Conservation (phyloP, 805 yeast genomes). For the Ogataea zsoltii region DNA sequence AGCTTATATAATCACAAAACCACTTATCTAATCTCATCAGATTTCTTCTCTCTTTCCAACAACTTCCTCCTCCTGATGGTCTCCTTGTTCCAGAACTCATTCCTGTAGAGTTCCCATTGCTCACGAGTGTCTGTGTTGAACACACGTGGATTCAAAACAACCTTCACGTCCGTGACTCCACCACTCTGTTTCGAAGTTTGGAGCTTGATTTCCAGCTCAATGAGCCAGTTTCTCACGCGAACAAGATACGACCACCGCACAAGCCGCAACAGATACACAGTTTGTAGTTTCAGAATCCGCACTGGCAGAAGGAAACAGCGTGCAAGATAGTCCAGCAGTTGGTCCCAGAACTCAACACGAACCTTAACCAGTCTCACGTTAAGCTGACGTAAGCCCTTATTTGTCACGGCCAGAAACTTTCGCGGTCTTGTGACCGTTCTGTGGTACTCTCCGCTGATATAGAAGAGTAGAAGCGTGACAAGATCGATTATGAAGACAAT, state of each 20-base stretch:
- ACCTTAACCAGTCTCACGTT: slow-evolving; percentile 77
- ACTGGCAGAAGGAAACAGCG: slow-evolving; percentile 18
- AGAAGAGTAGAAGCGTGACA: slow-evolving; percentile 74
- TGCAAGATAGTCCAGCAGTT: slow-evolving; percentile 22
- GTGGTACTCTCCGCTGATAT: slow-evolving; percentile 85
- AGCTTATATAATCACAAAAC: too few relatives aligned
- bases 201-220: slow-evolving; percentile 26
- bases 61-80: slow-evolving; percentile 58
- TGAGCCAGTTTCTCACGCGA: slow-evolving; percentile 24
- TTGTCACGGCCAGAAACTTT: slow-evolving; percentile 75
- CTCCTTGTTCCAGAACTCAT: slow-evolving; percentile 91
- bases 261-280: slow-evolving; percentile 7
- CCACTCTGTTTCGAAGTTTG: slow-evolving; percentile 53
- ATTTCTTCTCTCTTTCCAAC: slow-evolving; percentile 20
- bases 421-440: slow-evolving; percentile 83
- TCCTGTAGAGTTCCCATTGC: slow-evolving; percentile 92
- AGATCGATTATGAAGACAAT: slow-evolving; percentile 60
- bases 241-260: slow-evolving; percentile 10
- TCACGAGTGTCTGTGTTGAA: slow-evolving; percentile 84
- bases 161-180: slow-evolving; percentile 79
- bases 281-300: slow-evolving; percentile 14
- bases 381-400: slow-evolving; percentile 83
- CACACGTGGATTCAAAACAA: slow-evolving; percentile 77
- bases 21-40: not conserved
- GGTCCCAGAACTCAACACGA: slow-evolving; percentile 39